Evolutionary conservation across 805 yeast genomes (phyloP).

Genomic region (Hanseniaspora jakobsenii): DNA sequence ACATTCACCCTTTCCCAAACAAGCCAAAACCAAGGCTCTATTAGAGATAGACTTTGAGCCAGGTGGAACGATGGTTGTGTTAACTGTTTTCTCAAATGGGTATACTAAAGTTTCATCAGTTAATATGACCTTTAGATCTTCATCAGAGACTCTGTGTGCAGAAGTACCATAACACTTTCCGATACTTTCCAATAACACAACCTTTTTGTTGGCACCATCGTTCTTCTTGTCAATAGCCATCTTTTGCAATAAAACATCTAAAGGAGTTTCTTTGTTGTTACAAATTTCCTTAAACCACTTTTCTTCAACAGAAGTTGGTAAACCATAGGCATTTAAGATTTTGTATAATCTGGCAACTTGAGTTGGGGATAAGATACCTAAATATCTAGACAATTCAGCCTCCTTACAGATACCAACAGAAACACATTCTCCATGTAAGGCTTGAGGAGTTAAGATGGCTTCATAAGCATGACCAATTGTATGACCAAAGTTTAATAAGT

Average conservation of each 20-base stretch:
- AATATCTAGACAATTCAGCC: constrained; percentile 87
- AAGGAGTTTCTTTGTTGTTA: constrained; percentile 57
- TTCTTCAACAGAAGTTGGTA: constrained; percentile 72
- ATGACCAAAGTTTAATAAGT: constrained; percentile 88
- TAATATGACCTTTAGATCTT: constrained; percentile 65
- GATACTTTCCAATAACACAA: constrained; percentile 69
- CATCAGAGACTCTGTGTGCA: constrained; percentile 75
- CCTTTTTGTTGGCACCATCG: constrained; percentile 81
- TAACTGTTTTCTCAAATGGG: constrained; percentile 35
- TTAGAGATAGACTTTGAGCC: constrained; percentile 96
- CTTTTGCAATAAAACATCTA: constrained; percentile 58
- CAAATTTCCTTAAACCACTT: constrained; percentile 59
- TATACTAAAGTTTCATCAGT: constrained; percentile 69
- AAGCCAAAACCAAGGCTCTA: constrained; percentile 85
- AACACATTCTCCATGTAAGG: constrained; percentile 98
- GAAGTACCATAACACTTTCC: constrained; percentile 82
- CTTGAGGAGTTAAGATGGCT: constrained; percentile 93
- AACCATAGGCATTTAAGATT: constrained; percentile 70
- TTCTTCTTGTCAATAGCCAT: constrained; percentile 97
- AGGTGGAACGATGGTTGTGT: constrained; percentile 59
- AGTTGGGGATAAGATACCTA: constrained; percentile 79
- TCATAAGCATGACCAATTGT: constrained; percentile 97
- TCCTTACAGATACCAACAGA: constrained; percentile 90
- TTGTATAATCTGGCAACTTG: constrained; percentile 85
- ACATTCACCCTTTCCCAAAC: constrained; percentile 78